A percentile compares a stretch with the other conserved stretches of the same genome.
These are phyloP conservation scores for Grosmannia serpens DNA, from an alignment of 2,329 filamentous ascomycete species.

Conservation along the genomic window DNA sequence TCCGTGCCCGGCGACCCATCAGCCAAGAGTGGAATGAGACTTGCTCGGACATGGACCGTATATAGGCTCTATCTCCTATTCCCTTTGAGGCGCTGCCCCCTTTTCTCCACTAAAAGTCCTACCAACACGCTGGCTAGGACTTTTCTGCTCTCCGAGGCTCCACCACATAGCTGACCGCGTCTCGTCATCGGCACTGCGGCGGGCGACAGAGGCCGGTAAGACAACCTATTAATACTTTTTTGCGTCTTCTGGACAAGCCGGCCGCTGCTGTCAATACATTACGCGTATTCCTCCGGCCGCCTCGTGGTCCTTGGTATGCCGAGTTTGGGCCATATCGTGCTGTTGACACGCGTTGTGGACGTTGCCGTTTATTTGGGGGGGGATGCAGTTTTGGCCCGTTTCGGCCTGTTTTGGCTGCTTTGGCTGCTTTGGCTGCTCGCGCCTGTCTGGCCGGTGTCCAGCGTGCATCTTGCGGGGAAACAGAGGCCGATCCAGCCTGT, in stretches of 20 bases:
- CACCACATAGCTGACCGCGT: not conserved
- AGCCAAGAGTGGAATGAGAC: not conserved
- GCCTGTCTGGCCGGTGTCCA: no score
- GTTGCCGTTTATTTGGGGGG: not conserved
- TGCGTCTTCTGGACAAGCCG: not conserved
- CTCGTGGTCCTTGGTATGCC: not conserved
- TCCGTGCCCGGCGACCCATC: not conserved
- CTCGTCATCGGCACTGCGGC: not conserved
- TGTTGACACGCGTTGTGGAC: not conserved
- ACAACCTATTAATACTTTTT: not conserved
- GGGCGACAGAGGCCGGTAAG: not conserved
- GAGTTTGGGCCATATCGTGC: not conserved
- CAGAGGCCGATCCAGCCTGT: not conserved
- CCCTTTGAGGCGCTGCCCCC: not conserved
- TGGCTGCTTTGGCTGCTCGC: no score
- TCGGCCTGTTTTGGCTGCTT: no score
- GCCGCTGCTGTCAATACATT: not conserved
- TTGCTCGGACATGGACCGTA: not conserved
- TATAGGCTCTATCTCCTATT: not conserved
- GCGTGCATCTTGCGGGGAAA: not conserved
- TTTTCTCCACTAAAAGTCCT: slow-evolving; percentile 11
- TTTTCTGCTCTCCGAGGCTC: not conserved
- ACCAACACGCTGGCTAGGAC: slow-evolving; percentile 5
- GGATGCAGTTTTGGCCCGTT: no score
- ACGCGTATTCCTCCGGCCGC: not conserved